Conservation (phyloP, 352 stramenopile genomes). For the Globisporangium middletonii region DNA sequence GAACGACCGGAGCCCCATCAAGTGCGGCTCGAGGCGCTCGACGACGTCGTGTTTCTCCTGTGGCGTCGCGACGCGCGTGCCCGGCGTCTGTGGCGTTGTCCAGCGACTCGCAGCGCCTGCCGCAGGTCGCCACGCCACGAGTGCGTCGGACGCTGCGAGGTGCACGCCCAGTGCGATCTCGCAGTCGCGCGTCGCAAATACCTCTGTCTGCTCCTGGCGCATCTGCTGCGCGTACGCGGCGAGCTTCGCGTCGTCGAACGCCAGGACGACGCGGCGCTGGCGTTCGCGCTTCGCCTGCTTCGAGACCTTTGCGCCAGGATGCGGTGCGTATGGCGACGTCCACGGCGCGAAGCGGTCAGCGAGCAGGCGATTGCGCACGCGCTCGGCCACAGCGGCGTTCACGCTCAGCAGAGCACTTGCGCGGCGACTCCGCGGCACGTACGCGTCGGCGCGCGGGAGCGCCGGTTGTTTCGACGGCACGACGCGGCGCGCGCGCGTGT, state of each 20-base stretch:
- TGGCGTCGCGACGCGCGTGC: conserved; percentile 17
- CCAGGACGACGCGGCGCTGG: conserved; percentile 33
- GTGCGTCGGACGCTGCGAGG: conserved; percentile 37
- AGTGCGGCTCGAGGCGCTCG: conserved; percentile 32
- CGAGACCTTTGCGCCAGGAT: conserved; percentile 26
- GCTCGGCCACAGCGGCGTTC: conserved; percentile 30
- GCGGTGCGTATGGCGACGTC: conserved; percentile 32
- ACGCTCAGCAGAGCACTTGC: conserved; percentile 20
- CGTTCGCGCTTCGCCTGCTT: conserved; percentile 30
- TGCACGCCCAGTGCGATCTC: conserved; percentile 48
- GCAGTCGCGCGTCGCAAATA: conserved; percentile 16
- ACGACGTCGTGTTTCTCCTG: conserved; percentile 29
- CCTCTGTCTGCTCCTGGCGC: conserved; percentile 1
- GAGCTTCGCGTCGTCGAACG: conserved; percentile 34
- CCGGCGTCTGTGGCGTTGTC: conserved; percentile 17
- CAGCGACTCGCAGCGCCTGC: conserved; percentile 20
- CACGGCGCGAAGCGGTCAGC: conserved; percentile 42
- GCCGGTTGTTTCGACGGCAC: conserved; percentile 23
- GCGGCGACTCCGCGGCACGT: conserved; percentile 17
- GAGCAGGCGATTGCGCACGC: conserved; percentile 28
- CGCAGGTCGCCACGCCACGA: conserved; percentile 38
- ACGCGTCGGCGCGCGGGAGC: conserved; percentile 32
- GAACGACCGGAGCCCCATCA: conserved; percentile 24
- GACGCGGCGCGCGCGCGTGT: conserved; percentile 14
- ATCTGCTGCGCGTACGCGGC: conserved; percentile 13